Base-by-base conservation (phyloP, 345 rosid genomes). In the Corchorus capsularis region DNA sequence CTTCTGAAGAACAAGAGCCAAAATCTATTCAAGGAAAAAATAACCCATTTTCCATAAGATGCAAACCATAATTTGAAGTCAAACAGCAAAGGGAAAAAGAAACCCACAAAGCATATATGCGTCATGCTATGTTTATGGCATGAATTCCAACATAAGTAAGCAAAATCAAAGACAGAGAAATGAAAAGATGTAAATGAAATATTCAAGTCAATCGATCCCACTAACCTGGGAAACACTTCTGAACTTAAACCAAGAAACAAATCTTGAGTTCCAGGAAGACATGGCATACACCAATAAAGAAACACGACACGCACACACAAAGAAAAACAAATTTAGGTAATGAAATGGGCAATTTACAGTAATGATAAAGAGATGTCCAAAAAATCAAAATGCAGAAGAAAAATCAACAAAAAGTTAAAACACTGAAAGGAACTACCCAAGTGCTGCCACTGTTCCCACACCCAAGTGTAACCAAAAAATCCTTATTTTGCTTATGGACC, bases 211-310 rank as follows among this genome's bases (percentile, higher is more conserved):
- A 50, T 16, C 27, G 32, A 27, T 41, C 60, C 47, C 69, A 74
- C 77, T 17, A 32, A 71, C 89, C 87, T 81, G 81, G 71, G 74
- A 80, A 53, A 71, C 56, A 72, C 46, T 47, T 35, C 34, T 37
- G 50, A 75, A 80, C 77, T 67, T 76, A 75, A 79, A 68, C 56
- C 74, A 46, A 69, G 82, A 66, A 66, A 83, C 76, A 71, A 68
- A 78, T 52, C 43, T 63, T 16, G 75, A 80, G 79, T 61, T 70
- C 87, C 85, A 77, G 77, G 82, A 60, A 72, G 82, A 74, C 88
- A 83, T 81, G 78, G 66, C 39, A 68, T 35, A 55, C 70, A 70
- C 57, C 60, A 78, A 75, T 49, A 32, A 61, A 27, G 27, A 27
- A 65, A 50, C 32, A 52, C 9, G 43, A 50, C 32, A 52, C 9